Evolutionary conservation across 2,329 filamentous ascomycete genomes (phyloP), one percentile per base, ranked within the genome.

Genomic region (Penicillium sp.): DNA sequence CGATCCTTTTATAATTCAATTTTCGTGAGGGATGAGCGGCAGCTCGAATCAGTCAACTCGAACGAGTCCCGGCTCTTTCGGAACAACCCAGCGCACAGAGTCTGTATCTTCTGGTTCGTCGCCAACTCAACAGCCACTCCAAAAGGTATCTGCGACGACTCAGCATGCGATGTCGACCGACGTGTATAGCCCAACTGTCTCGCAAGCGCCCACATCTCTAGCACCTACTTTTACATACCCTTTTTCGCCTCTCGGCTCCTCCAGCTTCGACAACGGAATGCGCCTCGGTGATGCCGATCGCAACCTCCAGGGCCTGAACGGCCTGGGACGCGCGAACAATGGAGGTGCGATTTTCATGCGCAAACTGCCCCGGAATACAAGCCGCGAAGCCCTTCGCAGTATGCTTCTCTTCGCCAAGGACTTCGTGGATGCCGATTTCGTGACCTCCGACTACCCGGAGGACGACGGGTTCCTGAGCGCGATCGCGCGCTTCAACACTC

Each of bases 351-450:
- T 88, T 58, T 71, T 85, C 54, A 78, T 88, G 74, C 84, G 84
- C 66, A 84, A 81, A 63, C 76, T 88, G 14, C 84, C 85, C 4
- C 79, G 77, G 57, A 85, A 80, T 68, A 86, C 81, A 44, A 84
- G 80, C 65, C 73, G 78, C 50, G 85, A 87, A 60, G 78, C 82
- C 19, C 77, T 88, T 55, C 80, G 82, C 62, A 85, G 82, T 69
- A 86, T 88, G 77, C 76, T 88, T 6, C 77, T 87, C n/a, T 88
- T 88, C 64, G 84, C 85, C 21, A 84, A 85, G 64, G 84, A 87
- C 60, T 77, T 87, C 48, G 73, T 86, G 48, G 82, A 86, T 60
- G 81, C 81, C 54, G 82, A 85, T 52, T 80, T 88, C 59, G 75
- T 87, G 16, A 73, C 77, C 5, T 77, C 78, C 49, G 81, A 82